These are phyloP conservation scores for Linaria vulgaris DNA, from an alignment of 257 asterid species.

Conservation along the genomic window DNA sequence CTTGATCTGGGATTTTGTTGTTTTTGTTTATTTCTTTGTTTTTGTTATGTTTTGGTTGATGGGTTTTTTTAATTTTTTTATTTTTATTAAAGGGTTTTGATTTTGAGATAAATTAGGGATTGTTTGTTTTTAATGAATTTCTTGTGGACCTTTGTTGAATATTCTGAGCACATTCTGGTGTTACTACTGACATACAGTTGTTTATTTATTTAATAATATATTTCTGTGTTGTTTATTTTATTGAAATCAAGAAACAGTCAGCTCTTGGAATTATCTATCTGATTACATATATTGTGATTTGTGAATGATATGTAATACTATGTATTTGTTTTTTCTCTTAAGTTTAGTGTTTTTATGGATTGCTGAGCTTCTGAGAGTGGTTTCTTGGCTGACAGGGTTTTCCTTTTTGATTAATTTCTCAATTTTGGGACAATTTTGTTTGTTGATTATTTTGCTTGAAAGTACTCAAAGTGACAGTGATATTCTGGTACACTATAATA, in stretches of 20 bases:
- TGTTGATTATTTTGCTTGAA: background rate
- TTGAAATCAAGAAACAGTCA: background rate
- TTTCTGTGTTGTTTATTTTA: background rate
- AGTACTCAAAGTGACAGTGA: background rate
- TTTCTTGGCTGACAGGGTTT: background rate
- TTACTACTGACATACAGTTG: background rate
- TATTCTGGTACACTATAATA: background rate
- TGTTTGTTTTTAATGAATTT: too few species aligned
- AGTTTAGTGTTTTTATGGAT: background rate
- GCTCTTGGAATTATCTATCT: too few species aligned
- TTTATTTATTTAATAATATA: background rate
- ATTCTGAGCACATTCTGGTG: background rate
- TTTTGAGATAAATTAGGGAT: background rate
- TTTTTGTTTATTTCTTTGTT: slow-evolving; percentile 7
- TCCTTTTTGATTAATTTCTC: background rate
- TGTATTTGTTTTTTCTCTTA: background rate
- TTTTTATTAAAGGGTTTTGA: background rate
- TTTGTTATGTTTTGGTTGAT: background rate
- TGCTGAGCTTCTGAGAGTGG: slow-evolving; percentile 2
- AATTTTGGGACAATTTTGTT: background rate
- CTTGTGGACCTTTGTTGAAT: background rate
- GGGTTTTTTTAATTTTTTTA: too few species aligned
- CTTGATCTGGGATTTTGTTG: slow-evolving; percentile 25
- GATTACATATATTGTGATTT: too few species aligned
- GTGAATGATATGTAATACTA: background rate